Conservation (phyloP, 768 basidiomycete genomes). For the Rhizopogon rudus region DNA sequence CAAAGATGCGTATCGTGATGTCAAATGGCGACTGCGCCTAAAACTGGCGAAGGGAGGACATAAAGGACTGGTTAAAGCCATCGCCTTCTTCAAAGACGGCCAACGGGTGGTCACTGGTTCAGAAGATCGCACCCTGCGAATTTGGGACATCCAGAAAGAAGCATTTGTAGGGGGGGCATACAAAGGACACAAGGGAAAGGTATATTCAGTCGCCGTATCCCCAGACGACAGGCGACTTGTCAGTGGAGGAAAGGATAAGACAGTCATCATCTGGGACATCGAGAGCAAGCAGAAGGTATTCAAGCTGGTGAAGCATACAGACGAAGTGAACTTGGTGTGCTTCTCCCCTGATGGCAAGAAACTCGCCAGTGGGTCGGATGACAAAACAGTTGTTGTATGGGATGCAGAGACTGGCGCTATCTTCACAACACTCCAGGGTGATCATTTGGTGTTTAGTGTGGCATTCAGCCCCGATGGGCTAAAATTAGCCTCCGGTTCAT, state of each 20-base stretch:
- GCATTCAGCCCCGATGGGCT: constrained; percentile 39
- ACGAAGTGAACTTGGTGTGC: constrained; percentile 9
- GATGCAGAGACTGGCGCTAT: constrained; percentile 2
- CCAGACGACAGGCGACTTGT: constrained; percentile 10
- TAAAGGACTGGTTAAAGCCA: too few species aligned
- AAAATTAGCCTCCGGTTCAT: constrained; percentile 22
- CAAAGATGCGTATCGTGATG: too few species aligned
- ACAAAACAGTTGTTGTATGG: not conserved
- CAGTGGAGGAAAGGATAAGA: constrained; percentile 6
- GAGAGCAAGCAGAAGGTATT: constrained; percentile 23
- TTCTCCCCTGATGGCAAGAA: constrained; percentile 11
- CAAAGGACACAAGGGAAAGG: not conserved
- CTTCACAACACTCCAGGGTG: not conserved
- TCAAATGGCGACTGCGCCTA: too few species aligned
- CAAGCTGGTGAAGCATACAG: constrained; percentile 11
- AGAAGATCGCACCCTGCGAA: not conserved
- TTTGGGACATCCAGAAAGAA: constrained; percentile 1
- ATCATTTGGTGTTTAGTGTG: constrained; percentile 11
- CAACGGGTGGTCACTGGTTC: constrained; percentile 25
- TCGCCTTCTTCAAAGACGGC: too few species aligned
- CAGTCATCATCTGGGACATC: constrained; percentile 11
- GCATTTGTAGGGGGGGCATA: not conserved
- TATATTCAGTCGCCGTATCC: constrained; percentile 7
- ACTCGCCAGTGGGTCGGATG: constrained; percentile 3
- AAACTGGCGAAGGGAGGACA: too few species aligned